These are phyloP conservation scores for Dendrobium nobile DNA, from an alignment of 106 monocot genomes.

Conservation along the genomic window DNA sequence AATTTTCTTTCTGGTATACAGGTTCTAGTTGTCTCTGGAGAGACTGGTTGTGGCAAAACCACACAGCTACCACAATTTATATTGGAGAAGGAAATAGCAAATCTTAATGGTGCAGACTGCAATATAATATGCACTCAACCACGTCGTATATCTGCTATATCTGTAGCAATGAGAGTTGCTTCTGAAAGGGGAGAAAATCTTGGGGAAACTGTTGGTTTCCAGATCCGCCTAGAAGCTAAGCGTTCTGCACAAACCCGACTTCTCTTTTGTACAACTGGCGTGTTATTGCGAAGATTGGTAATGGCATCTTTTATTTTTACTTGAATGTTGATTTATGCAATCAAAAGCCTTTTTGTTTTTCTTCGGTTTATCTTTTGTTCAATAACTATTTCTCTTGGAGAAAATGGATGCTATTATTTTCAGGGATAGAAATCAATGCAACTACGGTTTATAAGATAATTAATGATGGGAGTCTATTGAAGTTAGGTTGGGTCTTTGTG, in stretches of 20 bases:
- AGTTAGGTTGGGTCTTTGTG: background rate
- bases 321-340: background rate
- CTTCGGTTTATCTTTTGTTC: background rate
- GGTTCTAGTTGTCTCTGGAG: constrained; percentile 96
- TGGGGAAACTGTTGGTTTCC: constrained; percentile 92
- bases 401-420: background rate
- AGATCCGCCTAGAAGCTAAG: constrained; percentile 87
- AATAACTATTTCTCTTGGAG: background rate
- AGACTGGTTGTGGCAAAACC: constrained; percentile 99
- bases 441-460: background rate
- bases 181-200: constrained; percentile 89
- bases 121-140: constrained; percentile 96
- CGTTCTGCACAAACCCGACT: constrained; percentile 73
- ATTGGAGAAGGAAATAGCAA: constrained; percentile 81
- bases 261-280: constrained; percentile 97
- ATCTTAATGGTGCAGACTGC: constrained; percentile 82
- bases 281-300: constrained; percentile 86
- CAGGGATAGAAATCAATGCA: background rate
- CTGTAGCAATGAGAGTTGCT: constrained; percentile 89
- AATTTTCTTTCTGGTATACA: constrained; percentile 14
- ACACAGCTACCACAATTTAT: constrained; percentile 97
- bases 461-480: background rate
- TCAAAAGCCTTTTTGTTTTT: background rate
- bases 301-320: background rate
- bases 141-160: constrained; percentile 97